A percentile compares a stretch with the other conserved stretches of the same genome.
Evolutionary conservation across 169 alveolate species (phyloP).

Genomic region (Plasmodium adleri): DNA sequence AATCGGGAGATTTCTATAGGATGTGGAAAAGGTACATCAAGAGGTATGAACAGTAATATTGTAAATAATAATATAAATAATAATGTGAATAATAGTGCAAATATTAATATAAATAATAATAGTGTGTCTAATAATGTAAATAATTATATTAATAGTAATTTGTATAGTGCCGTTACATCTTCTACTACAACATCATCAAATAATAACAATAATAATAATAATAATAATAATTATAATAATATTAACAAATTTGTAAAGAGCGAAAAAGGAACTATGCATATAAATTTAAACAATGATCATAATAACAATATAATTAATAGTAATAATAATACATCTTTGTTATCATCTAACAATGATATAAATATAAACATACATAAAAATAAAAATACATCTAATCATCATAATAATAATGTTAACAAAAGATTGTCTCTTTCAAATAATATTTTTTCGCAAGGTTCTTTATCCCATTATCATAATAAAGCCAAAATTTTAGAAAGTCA

Average conservation of each 20-base stretch:
- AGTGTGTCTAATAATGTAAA: slow-evolving; percentile 4
- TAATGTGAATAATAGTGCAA: too few species aligned
- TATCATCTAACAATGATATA: background rate
- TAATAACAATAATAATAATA: slow-evolving; percentile 11
- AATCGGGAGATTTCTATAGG: slow-evolving; percentile 3
- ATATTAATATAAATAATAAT: background rate
- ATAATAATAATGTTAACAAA: background rate
- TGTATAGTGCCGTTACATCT: background rate
- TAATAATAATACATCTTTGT: background rate
- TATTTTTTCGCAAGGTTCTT: slow-evolving; percentile 19
- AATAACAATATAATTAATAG: background rate
- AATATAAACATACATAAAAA: background rate
- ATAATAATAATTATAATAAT: slow-evolving; percentile 7
- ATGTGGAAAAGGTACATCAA: background rate
- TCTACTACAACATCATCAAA: background rate
- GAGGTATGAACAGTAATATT: background rate
- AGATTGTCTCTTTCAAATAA: slow-evolving; percentile 35
- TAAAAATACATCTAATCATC: slow-evolving; percentile 1
- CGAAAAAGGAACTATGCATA: background rate
- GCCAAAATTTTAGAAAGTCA: slow-evolving; percentile 10
- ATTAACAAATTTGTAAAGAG: background rate
- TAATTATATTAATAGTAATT: background rate
- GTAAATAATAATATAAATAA: too few species aligned
- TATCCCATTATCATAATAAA: slow-evolving; percentile 40
- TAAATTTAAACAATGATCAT: background rate